Evolutionary conservation across 805 yeast species (phyloP).

Genomic region (Lipomyces orientalis): DNA sequence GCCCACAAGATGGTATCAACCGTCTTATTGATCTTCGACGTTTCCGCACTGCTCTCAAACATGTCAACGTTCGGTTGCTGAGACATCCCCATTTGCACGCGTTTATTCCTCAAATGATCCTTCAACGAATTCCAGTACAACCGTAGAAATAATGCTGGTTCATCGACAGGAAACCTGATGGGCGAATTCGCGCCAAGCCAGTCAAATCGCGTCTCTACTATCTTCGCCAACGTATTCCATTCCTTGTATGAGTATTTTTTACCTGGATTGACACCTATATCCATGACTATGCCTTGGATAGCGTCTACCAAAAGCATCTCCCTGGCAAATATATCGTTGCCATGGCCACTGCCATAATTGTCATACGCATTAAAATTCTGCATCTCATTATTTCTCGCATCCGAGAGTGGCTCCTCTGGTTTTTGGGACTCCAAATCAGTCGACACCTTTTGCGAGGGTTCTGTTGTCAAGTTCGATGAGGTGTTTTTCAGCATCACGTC

Average conservation of each 20-base stretch:
- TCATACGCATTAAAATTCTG: neutral
- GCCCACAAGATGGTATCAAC: neutral
- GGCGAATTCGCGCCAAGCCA: conserved; percentile 78
- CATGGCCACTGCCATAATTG: neutral
- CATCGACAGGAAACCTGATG: conserved; percentile 68
- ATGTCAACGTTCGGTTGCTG: neutral
- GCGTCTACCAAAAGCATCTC: conserved; percentile 16
- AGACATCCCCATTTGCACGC: neutral
- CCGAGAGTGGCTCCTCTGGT: neutral
- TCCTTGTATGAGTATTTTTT: conserved; percentile 56
- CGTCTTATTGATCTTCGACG: neutral
- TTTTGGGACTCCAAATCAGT: neutral
- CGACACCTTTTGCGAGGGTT: neutral
- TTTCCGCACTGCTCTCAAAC: neutral
- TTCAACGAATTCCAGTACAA: conserved; percentile 24
- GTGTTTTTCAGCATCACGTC: conserved; percentile 13
- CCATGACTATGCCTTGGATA: conserved; percentile 20
- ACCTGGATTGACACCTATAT: conserved; percentile 42
- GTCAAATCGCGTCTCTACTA: conserved; percentile 48
- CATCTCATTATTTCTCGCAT: neutral
- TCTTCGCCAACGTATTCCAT: conserved; percentile 54
- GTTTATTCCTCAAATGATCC: neutral
- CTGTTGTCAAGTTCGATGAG: neutral
- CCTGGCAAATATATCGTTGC: neutral
- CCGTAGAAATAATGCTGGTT: conserved; percentile 61